Evolutionary conservation across 192 early-diverging fungal genomes (phyloP).

Genomic region (Coemansia sp.): DNA sequence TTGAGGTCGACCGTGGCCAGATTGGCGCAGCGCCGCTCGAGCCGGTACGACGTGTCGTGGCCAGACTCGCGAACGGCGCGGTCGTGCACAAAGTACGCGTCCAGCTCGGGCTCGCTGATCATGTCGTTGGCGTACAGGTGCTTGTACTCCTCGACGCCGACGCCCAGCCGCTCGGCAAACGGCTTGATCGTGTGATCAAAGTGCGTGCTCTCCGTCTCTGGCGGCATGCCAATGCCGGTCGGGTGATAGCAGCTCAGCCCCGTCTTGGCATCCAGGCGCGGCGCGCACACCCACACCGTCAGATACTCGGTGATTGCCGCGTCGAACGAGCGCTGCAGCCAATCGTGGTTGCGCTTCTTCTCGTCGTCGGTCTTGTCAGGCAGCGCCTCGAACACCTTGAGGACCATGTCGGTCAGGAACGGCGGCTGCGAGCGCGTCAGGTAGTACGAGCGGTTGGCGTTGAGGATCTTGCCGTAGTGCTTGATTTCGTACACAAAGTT

Average conservation of each 20-base stretch:
- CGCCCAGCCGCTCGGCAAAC: constrained; percentile 67
- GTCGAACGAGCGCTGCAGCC: constrained; percentile 69
- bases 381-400: constrained; percentile 73
- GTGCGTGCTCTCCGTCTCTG: constrained; percentile 93
- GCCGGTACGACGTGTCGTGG: constrained; percentile 94
- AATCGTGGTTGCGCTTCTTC: constrained; percentile 60
- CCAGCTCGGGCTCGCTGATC: constrained; percentile 79
- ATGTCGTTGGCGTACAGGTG: constrained; percentile 67
- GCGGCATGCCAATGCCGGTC: constrained; percentile 93
- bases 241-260: constrained; percentile 85
- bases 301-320: constrained; percentile 92
- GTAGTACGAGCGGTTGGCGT: constrained; percentile 98
- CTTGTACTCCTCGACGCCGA: constrained; percentile 75
- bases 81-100: constrained; percentile 97
- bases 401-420: constrained; percentile 95
- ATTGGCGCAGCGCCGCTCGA: constrained; percentile 87
- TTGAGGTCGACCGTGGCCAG: constrained; percentile 95
- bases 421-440: constrained; percentile 96
- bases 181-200: constrained; percentile 87
- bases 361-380: constrained; percentile 39
- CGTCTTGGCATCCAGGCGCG: constrained; percentile 72
- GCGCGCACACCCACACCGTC: constrained; percentile 84
- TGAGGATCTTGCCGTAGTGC: constrained; percentile 98
- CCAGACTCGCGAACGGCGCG: constrained; percentile 96
- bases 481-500: constrained; percentile 97